Base-by-base conservation (phyloP, 108 stramenopile genomes). In the Cyclostephanos tholiformis region DNA sequence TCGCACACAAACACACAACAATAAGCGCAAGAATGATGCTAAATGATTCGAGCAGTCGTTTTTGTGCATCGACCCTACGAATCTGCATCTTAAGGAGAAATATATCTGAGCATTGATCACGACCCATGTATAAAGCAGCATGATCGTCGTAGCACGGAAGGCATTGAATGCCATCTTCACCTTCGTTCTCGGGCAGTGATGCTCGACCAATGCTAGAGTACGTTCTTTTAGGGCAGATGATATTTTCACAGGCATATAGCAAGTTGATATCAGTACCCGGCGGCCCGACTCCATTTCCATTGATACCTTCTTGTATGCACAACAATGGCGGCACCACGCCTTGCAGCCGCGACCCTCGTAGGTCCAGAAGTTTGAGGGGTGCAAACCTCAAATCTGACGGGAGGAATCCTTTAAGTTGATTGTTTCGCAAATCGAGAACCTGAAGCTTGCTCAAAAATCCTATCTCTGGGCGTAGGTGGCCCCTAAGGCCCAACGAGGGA, bases 331-430 rank as follows among this genome's bases (percentile, higher is more conserved):
- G 82, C 22, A 86, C 67, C 13, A 57, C 41, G 25, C 85, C 85
- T 35, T 63, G 48, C 29, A 86, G 7, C 22, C 55, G 50, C 52
- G 80, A 80, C 5, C 77, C 75, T 13, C 53, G 52, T 3, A 86
- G 19, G 57, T 83, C 69, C 43, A 86, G 71, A 38, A 51, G 19
- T 44, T 55, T 71, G 4, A 86, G 65, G 4, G 79, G 70, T 35
- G 75, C 51, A 53, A 86, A 83, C 32, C 85, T 48, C 19, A 86
- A 77, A 48, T 86, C 85, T 23, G 76, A 78, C 0, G 85, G 85
- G 25, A 86, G 26, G 56, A 77, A 69, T 32, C 85, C 85, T 22
- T 74, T 79, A 26, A 86, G 56, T 17, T 64, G 43, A 61, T 86
- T 86, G 67, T 75, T 41, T 50, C 77, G 60, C 13, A 86, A 55